phyloP scores from a whole-genome alignment of 176 grass and related monocot genomes.

The Musa troglodytarum region DNA sequence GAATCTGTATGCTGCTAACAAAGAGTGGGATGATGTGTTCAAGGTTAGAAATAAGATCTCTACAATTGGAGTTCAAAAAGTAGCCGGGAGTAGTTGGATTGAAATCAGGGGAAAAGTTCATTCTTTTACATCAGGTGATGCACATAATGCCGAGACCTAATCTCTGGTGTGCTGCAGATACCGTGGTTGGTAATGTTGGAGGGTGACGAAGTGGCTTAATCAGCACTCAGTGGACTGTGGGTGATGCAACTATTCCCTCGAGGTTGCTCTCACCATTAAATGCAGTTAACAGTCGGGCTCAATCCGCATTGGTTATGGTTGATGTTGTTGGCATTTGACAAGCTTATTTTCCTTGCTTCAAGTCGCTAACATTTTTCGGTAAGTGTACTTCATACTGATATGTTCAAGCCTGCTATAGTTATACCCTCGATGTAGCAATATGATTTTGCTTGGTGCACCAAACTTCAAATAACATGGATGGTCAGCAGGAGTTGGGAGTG shows the following conservation, averaged over 20 bases:
- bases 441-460: neutral
- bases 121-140: conserved; percentile 15
- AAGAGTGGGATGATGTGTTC: conserved; percentile 26
- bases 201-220: neutral
- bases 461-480: neutral
- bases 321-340: neutral
- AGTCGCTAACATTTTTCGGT: neutral
- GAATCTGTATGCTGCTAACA: conserved; percentile 20
- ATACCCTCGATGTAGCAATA: neutral
- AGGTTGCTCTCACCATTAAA: neutral
- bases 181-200: neutral
- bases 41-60: conserved; percentile 21
- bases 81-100: conserved; percentile 29
- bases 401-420: neutral
- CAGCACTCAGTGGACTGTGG: neutral
- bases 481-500: neutral
- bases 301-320: neutral
- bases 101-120: conserved; percentile 16
- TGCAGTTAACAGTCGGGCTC: too few relatives aligned
- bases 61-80: conserved; percentile 29
- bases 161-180: neutral
- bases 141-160: neutral
- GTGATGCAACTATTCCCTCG: neutral
- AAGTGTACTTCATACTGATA: neutral
- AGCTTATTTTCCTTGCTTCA: neutral